Evolutionary conservation across 305 asterid species (phyloP), one percentile per base, ranked within the genome.

Genomic region (Rubia occidens): DNA sequence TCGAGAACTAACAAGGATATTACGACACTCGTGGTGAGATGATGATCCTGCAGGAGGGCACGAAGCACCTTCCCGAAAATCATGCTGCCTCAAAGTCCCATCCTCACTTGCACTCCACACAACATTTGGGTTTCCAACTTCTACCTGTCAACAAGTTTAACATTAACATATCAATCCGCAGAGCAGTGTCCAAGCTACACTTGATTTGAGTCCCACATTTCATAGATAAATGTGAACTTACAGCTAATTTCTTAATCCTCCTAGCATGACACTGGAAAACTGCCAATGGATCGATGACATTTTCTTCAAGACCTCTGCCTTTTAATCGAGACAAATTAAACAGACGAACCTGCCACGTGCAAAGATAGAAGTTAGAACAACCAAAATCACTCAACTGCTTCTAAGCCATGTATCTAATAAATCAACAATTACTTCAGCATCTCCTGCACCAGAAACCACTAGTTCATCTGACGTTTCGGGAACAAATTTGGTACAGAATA

Each of bases 101-200:
- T 95, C 99, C 88, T 95, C 99, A 85, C 99, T 95, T 49, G 99
- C 99, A 89, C 99, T 95, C 98, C 98, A 95, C 61, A 91, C 99
- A 72, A 95, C 74, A 87, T 91, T 87, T 55, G 97, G 99, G 75
- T 91, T 95, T 80, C 99, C 99, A 49, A 79, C 79, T 83, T 95
- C 99, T 73, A 95, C 99, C 99, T 95, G 78, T 55, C 73, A 74
- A 55, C 71, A 26, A 63, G 68, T 68, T 65, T 18, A 59, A 56
- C 20, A 74, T 24, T 26, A 59, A 66, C 51, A 71, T 60, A 64
- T 44, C 24, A 53, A 55, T 17, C 61, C 15, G 4, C 26, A 59
- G 53, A 60, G 69, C 39, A 69, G 70, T 32, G 17, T 26, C 64
- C 37, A 0, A 61, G 66, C 60, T 29, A 10, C 11, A 37, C 13